Base-by-base conservation (phyloP, 805 yeast genomes). In the Wickerhamomyces mucosus region DNA sequence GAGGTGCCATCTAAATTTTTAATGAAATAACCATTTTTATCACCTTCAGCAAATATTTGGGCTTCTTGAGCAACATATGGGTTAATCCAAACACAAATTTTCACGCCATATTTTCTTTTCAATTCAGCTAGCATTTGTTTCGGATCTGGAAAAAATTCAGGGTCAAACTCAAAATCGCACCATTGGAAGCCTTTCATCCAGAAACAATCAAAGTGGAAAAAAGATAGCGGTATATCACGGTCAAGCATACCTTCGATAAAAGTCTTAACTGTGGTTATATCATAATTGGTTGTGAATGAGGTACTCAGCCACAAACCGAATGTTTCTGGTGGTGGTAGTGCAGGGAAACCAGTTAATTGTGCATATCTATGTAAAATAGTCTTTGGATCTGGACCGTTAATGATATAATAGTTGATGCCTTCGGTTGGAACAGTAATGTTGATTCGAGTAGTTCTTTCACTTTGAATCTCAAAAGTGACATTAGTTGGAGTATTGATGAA, bases 21-120 rank as follows among this genome's bases (percentile, higher is more conserved):
- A 28, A 43, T 41, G 28, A 41, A 26, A 34, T 41, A 43, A 1
- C 48, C 48, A 16, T 39, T 39, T 3, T 19, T 22, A 25, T 43
- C 48, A 12, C 40, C 45, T 22, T 34, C 42, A 13, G 32, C 31
- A 39, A 39, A 43, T 23, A 43, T 13, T 4, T 26, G 9, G 7
- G 45, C 39, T 29, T 43, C 48, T 25, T 43, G 48, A 6, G 35
- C 48, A 24, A 43, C 41, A 31, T 43, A 43, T 3, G 45, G 31
- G 32, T 43, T 43, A 27, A 43, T 41, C 48, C 48, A 43, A 15
- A 43, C 45, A 35, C 48, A 41, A 14, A 61, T 46, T 7, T 58
- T 60, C 16, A 56, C 46, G 28, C 63, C 65, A 28, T 52, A 61
- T 29, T 56, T 58, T 33, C 53, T 51, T 33, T 56, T 55, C 35